phyloP scores from a whole-genome alignment of 805 yeast genomes.

The Nakazawaea sp. region DNA sequence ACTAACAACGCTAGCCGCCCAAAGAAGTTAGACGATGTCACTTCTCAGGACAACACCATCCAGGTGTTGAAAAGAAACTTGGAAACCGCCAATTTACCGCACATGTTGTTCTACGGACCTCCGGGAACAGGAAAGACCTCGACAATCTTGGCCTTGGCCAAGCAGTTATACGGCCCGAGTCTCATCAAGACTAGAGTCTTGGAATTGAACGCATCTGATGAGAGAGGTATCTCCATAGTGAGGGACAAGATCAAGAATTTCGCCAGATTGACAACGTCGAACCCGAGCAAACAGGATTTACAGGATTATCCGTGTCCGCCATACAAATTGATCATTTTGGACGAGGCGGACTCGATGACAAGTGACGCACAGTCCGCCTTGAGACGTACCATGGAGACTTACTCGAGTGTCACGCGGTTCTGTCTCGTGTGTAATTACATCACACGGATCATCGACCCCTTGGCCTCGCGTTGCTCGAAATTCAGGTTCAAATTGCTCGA shows the following conservation, averaged over 20 bases:
- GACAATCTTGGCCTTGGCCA: conserved; percentile 77
- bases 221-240: conserved; percentile 83
- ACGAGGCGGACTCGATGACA: conserved; percentile 98
- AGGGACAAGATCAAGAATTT: conserved; percentile 80
- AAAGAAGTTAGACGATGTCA: conserved; percentile 72
- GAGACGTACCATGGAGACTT: conserved; percentile 90
- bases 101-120: conserved; percentile 88
- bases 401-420: conserved; percentile 84
- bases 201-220: conserved; percentile 87
- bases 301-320: conserved; percentile 92
- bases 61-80: conserved; percentile 74
- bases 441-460: conserved; percentile 92
- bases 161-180: conserved; percentile 69
- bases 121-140: conserved; percentile 94
- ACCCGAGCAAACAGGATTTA: conserved; percentile 63
- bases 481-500: conserved; percentile 83
- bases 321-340: conserved; percentile 84
- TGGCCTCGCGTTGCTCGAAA: conserved; percentile 94
- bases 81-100: conserved; percentile 79
- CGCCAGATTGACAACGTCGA: conserved; percentile 80
- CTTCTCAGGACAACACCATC: conserved; percentile 90
- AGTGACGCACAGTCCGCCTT: conserved; percentile 93
- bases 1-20: conserved; percentile 54
- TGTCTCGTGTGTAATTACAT: conserved; percentile 95
- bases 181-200: conserved; percentile 64